Conservation (phyloP, 331 rosid species). For the Rhamnella rubrinervis region DNA sequence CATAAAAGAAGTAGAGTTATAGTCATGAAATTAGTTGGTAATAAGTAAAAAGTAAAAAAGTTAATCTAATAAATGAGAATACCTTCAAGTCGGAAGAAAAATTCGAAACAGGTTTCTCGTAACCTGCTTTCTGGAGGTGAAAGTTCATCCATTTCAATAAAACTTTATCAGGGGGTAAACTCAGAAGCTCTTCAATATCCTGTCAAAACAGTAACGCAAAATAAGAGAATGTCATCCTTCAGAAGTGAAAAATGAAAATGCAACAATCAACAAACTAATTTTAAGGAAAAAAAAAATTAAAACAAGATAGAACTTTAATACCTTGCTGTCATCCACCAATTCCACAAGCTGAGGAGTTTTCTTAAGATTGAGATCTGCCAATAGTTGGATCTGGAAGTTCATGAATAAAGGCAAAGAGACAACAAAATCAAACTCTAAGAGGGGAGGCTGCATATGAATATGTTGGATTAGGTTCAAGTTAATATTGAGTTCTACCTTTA, state of each 20-base stretch:
- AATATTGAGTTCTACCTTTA: constrained; percentile 65
- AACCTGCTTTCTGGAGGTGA: constrained; percentile 91
- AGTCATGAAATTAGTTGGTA: constrained; percentile 11
- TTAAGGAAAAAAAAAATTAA: neutral
- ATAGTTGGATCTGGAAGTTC: constrained; percentile 74
- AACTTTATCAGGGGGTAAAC: constrained; percentile 88
- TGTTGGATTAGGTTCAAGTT: constrained; percentile 5
- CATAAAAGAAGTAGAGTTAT: constrained; percentile 7
- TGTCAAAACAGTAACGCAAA: constrained; percentile 32
- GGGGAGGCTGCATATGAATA: constrained; percentile 7
- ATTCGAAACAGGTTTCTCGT: constrained; percentile 66
- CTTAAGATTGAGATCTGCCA: constrained; percentile 93
- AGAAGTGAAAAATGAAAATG: constrained; percentile 1
- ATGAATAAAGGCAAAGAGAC: constrained; percentile 18
- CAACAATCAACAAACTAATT: constrained; percentile 3
- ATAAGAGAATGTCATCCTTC: constrained; percentile 19
- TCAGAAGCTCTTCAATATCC: constrained; percentile 97
- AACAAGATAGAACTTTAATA: constrained; percentile 17
- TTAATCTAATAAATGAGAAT: constrained; percentile 20
- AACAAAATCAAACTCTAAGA: constrained; percentile 16
- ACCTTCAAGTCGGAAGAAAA: constrained; percentile 94
- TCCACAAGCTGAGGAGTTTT: constrained; percentile 98
- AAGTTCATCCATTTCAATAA: constrained; percentile 94
- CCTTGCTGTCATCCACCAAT: constrained; percentile 80
- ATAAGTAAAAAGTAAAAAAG: constrained; percentile 10